Percentiles rank a stretch among this genome's conserved stretches.
Evolutionary conservation across 345 rosid genomes (phyloP).

Genomic region (Citrus mangshanensis): DNA sequence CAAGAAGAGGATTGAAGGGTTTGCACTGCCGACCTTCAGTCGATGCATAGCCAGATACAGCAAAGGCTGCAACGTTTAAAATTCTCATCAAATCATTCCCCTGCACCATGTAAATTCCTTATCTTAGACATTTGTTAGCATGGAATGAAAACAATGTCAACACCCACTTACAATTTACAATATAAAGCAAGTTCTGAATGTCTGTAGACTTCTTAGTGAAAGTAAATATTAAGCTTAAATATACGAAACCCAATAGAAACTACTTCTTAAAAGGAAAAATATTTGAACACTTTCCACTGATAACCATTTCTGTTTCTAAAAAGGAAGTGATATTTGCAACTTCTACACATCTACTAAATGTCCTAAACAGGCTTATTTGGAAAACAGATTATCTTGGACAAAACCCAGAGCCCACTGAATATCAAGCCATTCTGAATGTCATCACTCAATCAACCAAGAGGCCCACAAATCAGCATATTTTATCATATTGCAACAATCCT

Average conservation of each 20-base stretch:
- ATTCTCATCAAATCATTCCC: slow-evolving; percentile 93
- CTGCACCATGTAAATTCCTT: slow-evolving; percentile 46
- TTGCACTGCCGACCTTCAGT: slow-evolving; percentile 99
- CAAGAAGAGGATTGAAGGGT: slow-evolving; percentile 97
- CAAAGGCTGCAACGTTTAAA: slow-evolving; percentile 92
- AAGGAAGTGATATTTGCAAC: background rate
- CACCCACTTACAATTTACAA: background rate
- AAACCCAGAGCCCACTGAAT: background rate
- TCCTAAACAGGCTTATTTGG: background rate
- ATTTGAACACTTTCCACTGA: background rate
- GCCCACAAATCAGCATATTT: background rate
- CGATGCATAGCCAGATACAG: slow-evolving; percentile 98
- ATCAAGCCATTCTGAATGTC: background rate
- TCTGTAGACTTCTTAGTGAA: background rate
- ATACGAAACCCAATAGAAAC: background rate
- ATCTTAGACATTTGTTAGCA: background rate
- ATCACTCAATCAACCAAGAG: background rate
- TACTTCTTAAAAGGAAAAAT: background rate
- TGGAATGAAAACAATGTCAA: slow-evolving; percentile 18
- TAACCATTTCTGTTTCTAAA: background rate
- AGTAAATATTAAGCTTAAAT: background rate
- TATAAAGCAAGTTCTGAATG: background rate
- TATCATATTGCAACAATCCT: background rate
- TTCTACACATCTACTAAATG: background rate
- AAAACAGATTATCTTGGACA: background rate